Base-by-base conservation (phyloP, 2,329 filamentous ascomycete genomes). In the Aspergillus japonicus region DNA sequence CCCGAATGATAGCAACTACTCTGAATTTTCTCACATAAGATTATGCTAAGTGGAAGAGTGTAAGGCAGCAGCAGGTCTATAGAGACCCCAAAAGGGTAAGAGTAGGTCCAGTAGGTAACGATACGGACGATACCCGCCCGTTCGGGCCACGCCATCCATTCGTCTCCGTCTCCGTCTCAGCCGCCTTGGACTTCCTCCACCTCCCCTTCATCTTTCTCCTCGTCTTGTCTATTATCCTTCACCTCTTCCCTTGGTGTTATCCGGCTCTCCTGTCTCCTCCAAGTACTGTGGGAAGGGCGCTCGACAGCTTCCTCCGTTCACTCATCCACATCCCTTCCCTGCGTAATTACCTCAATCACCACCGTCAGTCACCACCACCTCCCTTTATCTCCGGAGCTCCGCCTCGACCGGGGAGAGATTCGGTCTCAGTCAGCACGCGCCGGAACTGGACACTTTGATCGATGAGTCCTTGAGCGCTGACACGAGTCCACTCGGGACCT, bases 401-500 rank as follows among this genome's bases (percentile, higher is more conserved):
- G 39, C 14, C 39, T 44, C 35, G 14, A 54, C 35, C 26, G 35
- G 51, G 51, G 23, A 19, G 35, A 33, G 3, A 16, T 35, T 35
- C 33, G 35, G 51, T 19, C 39, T 50, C 35, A 57, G 44, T 48
- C 19, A 59, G 42, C 39, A 54, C 42, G 39, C 53, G 42, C 39
- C 48, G 53, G 47, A 44, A 16, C 44, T 29, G 14, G 49, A 54
- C 50, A 51, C 31, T 53, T 55, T 23, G 39, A 58, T 61, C 56
- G 47, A 63, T 63, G 68, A 60, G 57, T 60, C 58, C 58, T 61
- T 68, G 58, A 66, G 56, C 42, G 44, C 50, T 51, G 7, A 24
- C 39, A 48, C 42, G 53, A 57, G 63, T 64, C 65, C 64, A 57
- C 52, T 47, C 47, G 60, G 66, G 68, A 60, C 63, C 60, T 5